phyloP scores from a whole-genome alignment of 208 protist genomes.

The Strigomonas culicis region DNA sequence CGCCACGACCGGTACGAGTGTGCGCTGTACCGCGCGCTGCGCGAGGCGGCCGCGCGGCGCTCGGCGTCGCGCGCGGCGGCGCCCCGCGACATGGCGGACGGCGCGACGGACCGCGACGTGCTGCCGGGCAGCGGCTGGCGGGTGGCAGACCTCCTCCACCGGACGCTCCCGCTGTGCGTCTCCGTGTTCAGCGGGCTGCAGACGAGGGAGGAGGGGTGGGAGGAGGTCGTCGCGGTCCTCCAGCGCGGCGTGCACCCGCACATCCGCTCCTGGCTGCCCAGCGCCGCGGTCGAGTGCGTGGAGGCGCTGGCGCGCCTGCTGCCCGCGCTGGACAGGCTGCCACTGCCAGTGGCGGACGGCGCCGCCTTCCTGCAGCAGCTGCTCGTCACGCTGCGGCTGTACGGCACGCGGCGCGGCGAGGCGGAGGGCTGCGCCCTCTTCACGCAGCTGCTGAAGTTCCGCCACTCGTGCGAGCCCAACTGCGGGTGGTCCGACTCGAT shows the following conservation, averaged over 20 bases:
- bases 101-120: constrained; percentile 21
- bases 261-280: constrained; percentile 17
- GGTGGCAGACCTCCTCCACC: constrained; percentile 17
- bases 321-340: neutral
- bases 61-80: constrained; percentile 5
- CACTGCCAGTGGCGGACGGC: neutral
- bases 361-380: neutral
- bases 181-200: constrained; percentile 30
- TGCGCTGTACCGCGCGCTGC: constrained; percentile 20
- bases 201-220: constrained; percentile 14
- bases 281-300: constrained; percentile 11
- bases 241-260: constrained; percentile 21
- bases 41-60: neutral
- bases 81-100: neutral
- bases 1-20: constrained; percentile 40
- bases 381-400: constrained; percentile 21
- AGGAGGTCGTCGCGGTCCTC: constrained; percentile 18
- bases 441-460: constrained; percentile 28
- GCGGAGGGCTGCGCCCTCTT: constrained; percentile 19
- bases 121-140: constrained; percentile 27
- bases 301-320: neutral
- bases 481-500: constrained; percentile 36
- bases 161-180: constrained; percentile 29
- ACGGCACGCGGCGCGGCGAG: constrained; percentile 10
- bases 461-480: constrained; percentile 56